Base-by-base conservation (phyloP, 73 alveolate species). In the Loxodes magnus region DNA sequence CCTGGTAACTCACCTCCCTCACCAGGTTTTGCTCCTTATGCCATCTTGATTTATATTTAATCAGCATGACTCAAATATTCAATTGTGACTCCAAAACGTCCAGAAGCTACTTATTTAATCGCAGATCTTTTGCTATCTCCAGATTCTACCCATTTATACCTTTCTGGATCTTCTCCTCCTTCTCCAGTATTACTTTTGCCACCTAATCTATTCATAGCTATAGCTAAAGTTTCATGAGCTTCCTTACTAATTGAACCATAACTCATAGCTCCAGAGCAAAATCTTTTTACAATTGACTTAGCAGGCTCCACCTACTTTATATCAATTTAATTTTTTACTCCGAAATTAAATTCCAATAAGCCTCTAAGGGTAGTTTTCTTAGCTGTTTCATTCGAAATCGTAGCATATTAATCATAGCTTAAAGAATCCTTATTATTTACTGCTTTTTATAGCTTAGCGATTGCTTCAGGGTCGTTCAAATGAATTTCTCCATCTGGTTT, bases 1-100 rank as follows among this genome's bases (percentile, higher is more conserved):
- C 74, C 74, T 0, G 74, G 74, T 27, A 61, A 37, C 64, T 61
- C 74, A 0, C 74, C 74, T 1, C 74, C 74, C 28, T 61, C 74
- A 17, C 74, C 74, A 2, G 74, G 74, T 38, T 61, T 61, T 4
- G 74, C 74, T 0, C 74, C 74, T 29, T 61, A 64, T 4, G 74
- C 74, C 64, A 61, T 44, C 56, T 48, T 61, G 74, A 48, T 44
- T 49, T 48, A 51, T 7, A 26, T 28, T 16, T 58, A 51, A 15
- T 38, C 24, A 6, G 61, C 54, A 26, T 43, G 43, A 42, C 53
- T 5, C 31, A 60, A 29, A 20, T 60, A 60, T 29, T 60, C 73
- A 43, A 60, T 60, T 33, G 73, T 60, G 46, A 60, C 73, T 0
- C 73, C 73, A 19, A 60, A 60, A 23, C 73, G 73, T 20, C 73